Base-by-base conservation (phyloP, 371 early-diverging fungal species). In the Syncephalastrum monosporum region DNA sequence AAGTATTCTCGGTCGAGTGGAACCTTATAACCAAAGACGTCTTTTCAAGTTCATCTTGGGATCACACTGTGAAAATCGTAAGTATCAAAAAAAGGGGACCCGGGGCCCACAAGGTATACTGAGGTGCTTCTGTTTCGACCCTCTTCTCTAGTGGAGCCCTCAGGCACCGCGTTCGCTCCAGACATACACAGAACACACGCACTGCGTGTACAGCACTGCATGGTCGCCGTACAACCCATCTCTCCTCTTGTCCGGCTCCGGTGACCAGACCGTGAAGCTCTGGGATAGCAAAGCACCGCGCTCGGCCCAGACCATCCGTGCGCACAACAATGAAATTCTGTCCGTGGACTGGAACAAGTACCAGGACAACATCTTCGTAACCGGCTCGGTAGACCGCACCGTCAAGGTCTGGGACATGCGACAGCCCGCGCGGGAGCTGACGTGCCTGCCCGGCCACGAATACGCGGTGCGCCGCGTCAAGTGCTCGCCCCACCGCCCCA, bases 261-360 rank as follows among this genome's bases (percentile, higher is more conserved):
- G 95, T 10, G 97, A 96, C 74, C 89, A 88, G 25, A 87, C 91
- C 0, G 71, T 93, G 47, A 93, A 93, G 70, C 69, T 95, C 16
- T 97, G 97, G 98, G 95, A 95, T 63, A 80, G 85, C 50, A 75
- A 82, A 23, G 85, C 86, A 2, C 81, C 82, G 23, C 74, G 80
- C 27, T 86, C 92, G 0, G 62, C 82, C 10, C 83, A 81, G 47
- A 90, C 96, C 0, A 77, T 96, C 38, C 82, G 75, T n/a, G 96
- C 93, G 8, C 98, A 97, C 67, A 63, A 74, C 42, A 88, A 90
- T 57, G 96, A 97, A 65, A 82, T 94, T 7, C 72, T 97, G 17
- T 86, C 91, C 1, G 66, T 94, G 47, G 98, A 97, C 63, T 97
- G 96, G 96, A 95, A 95, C 80, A 96, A 96, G 71, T 97, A 97